Base-by-base conservation (phyloP, 768 basidiomycete genomes). In the Podaxis sp. region DNA sequence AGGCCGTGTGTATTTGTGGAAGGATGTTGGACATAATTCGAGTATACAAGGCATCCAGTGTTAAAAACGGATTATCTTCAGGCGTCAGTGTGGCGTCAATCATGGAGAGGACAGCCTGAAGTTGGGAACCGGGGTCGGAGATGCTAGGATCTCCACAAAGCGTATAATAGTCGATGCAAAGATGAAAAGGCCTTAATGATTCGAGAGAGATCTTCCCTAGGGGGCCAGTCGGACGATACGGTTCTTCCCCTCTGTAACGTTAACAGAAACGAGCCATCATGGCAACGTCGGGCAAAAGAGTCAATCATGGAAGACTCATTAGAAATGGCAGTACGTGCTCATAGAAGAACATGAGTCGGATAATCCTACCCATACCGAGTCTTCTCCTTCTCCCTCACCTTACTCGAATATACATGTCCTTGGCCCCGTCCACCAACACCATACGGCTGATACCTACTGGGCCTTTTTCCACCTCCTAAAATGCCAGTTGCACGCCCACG, bases 381-480 rank as follows among this genome's bases (percentile, higher is more conserved):
- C 21, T 44, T 56, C 48, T 57, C 53, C 46, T n/a, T 35, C 38
- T 47, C 53, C 54, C 35, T 56, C 44, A 18, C 18, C 50, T 50
- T 50, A n/a, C n/a, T 13, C 4, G 54, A 42, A 32, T 53, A 60
- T n/a, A 2, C 2, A 35, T 46, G 28, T 14, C 28, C 59, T 10
- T 47, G 44, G 14, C 58, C 37, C n/a, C n/a, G 21, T 6, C 42
- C 42, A n/a, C 42, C n/a, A 18, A 18, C 42, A 21, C 56, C 56
- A 59, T 59, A 59, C 21, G 62, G 62, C 11, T 62, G 62, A 47
- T 16, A 62, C 52, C 62, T 23, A 28, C 18, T 62, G n/a, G 50
- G 59, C 7, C 46, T 46, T 27, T 48, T 55, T 1, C 59, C 59
- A 18, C 59, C 59, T 37, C 59, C 59, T n/a, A 61, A 32, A 1